These are phyloP conservation scores for Mixia osmundae DNA, from an alignment of 1,284 basidiomycete genomes.

Conservation along the genomic window DNA sequence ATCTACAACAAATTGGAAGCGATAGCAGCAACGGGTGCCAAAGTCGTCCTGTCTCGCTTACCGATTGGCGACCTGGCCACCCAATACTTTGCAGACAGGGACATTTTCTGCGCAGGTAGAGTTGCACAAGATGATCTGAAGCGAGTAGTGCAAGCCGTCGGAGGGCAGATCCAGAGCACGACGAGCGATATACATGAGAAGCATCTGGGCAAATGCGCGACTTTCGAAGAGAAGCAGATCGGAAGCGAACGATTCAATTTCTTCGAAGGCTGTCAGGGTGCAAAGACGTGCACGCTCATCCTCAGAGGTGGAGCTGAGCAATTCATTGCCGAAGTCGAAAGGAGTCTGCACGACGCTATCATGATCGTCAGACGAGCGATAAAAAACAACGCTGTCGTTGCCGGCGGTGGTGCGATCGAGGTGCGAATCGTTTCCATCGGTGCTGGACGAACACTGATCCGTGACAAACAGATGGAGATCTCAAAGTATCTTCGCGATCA, in stretches of 20 bases:
- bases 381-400: constrained; percentile 84
- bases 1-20: constrained; percentile 95
- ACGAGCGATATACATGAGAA: constrained; percentile 75
- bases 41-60: constrained; percentile 91
- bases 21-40: constrained; percentile 87
- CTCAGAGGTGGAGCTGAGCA: constrained; percentile 94
- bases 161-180: constrained; percentile 84
- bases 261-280: constrained; percentile 64
- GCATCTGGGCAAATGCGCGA: constrained; percentile 75
- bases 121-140: constrained; percentile 77
- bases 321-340: constrained; percentile 94
- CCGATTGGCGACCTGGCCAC: constrained; percentile 97
- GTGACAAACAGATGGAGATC: constrained; percentile 57
- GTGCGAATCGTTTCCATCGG: constrained; percentile 26
- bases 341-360: constrained; percentile 92
- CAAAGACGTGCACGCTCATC: constrained; percentile 94
- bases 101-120: constrained; percentile 97
- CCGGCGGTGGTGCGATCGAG: constrained; percentile 92
- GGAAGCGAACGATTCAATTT: constrained; percentile 95
- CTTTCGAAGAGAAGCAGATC: constrained; percentile 85
- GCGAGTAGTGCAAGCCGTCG: constrained; percentile 84
- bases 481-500: constrained; percentile 77
- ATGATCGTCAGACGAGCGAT: constrained; percentile 98
- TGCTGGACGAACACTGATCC: background rate
- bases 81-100: constrained; percentile 96